Base-by-base conservation (phyloP, 805 yeast species). In the Yarrowia alimentaria region DNA sequence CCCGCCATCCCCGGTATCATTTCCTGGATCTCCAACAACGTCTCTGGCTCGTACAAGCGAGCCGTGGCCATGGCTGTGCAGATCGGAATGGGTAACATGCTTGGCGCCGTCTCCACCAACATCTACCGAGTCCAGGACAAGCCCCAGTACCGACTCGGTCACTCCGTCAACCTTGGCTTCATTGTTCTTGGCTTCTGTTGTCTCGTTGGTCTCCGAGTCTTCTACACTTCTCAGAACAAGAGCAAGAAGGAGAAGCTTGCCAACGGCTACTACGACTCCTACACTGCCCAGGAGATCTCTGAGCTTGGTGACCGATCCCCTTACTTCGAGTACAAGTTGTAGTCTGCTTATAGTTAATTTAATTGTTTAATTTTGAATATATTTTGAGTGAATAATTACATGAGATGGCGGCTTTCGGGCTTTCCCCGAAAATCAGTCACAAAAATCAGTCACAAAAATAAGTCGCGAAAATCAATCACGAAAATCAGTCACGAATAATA, bases 81-180 rank as follows among this genome's bases (percentile, higher is more conserved):
- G 56, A 73, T 80, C 58, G 83, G 84, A 1, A 76, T 79, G 58
- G 85, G 83, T 54, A 79, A 79, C 63, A 75, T 78, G 56, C 83
- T 83, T 38, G 84, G 83, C 56, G 79, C 79, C 56, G 72, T 79
- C 52, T 65, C 82, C 21, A 60, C 81, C 3, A 79, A 70, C 56
- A 66, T 78, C 18, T 79, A 77, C 64, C 69, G 79, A 53, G 60
- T 74, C 24, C 58, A 63, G 30, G 82, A 79, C 55, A 69, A 81
- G 18, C 85, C 85, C 21, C 64, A 67, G 14, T 79, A 73, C 60
- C 68, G 58, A 26, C 75, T 76, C 28, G 85, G 83, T 26, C 68
- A 76, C 55, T 62, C 72, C 29, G 68, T 77, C 28, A 64, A 72
- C 55, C 60, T 80, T 48, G 77, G 75, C 1, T 74, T 74, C 53